Evolutionary conservation across 441 rosid species (phyloP), one percentile per base, ranked within the genome.

Genomic region (Jatropha multifida): DNA sequence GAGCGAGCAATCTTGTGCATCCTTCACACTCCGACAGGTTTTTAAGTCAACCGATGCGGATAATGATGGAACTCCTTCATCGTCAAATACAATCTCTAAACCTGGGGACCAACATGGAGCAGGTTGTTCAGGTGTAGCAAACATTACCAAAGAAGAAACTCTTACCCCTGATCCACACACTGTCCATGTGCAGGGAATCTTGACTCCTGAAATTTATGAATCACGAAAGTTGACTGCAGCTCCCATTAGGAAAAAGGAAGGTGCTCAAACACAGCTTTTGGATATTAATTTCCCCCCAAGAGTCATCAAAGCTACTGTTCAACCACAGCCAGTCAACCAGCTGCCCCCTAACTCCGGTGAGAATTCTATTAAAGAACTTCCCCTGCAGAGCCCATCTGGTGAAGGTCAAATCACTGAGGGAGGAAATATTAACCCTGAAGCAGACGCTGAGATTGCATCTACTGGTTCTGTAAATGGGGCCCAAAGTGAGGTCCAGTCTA

Each of bases 201-300:
- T 92, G 0, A 92, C 98, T 66, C 94, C 96, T 41, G 97, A 95
- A 79, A 95, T 93, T 78, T 90, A 92, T 69, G 95, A 95, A 83
- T 88, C 96, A 0, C 89, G 90, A 4, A 89, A 88, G 84, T 74
- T 93, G 81, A 90, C 94, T 66, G 86, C 94, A 20, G 83, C 81
- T 75, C 96, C 93, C 54, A 66, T 93, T 52, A 77, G 81, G 75
- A 89, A 75, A 86, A 93, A 88, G 69, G 92, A 83, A 78, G 75
- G 55, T 13, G 40, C 67, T 61, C 96, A 78, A 69, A 77, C 83
- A 62, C 93, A 88, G 83, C 94, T 93, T 87, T 85, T 93, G 84
- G 95, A 95, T 82, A 95, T 95, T 72, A 95, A 93, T 82, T 95
- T 95, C 82, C 97, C 97, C 26, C 90, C 85, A 7, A 86, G 86